These are phyloP conservation scores for Gynandropsis gynandra DNA, from an alignment of 345 rosid genomes.

Conservation along the genomic window DNA sequence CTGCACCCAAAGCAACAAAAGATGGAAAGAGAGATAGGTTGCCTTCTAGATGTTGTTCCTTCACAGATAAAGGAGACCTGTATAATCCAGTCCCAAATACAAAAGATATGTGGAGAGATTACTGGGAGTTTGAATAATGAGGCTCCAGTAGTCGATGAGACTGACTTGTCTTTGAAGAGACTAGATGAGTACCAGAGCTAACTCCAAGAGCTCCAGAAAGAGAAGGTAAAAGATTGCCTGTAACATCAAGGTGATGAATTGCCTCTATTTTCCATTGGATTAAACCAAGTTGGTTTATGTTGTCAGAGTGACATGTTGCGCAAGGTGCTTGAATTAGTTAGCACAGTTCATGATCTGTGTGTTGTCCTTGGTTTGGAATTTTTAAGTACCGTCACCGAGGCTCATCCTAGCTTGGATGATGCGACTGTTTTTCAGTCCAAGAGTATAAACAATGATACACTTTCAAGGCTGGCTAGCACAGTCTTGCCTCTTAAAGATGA, in stretches of 20 bases:
- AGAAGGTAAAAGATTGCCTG: no score
- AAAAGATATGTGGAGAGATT: no score
- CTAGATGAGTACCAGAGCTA: no score
- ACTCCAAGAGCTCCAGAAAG: no score
- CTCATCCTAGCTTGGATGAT: conserved; percentile 98
- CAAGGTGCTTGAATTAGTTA: conserved; percentile 84
- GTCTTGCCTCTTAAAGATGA: conserved; percentile 74
- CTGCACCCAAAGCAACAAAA: no score
- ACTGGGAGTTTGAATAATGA: no score
- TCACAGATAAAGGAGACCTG: conserved; percentile 60
- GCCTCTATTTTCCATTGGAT: conserved; percentile 2
- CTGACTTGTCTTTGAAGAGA: no score
- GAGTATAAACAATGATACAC: no score
- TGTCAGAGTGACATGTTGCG: conserved; percentile 77
- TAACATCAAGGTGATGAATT: no score
- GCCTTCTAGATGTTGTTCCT: no score
- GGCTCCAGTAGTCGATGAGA: no score
- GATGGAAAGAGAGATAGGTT: conserved; percentile 87
- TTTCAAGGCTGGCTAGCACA: conserved; percentile 68
- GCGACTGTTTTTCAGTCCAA: no score
- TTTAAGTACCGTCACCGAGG: conserved; percentile 66
- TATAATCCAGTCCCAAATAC: conserved; percentile 62
- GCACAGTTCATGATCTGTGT: conserved; percentile 93
- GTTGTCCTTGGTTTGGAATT: conserved; percentile 89
- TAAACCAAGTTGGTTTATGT: conserved; percentile 19